phyloP scores from a whole-genome alignment of 352 stramenopile genomes.

The Phytophthora pini region DNA sequence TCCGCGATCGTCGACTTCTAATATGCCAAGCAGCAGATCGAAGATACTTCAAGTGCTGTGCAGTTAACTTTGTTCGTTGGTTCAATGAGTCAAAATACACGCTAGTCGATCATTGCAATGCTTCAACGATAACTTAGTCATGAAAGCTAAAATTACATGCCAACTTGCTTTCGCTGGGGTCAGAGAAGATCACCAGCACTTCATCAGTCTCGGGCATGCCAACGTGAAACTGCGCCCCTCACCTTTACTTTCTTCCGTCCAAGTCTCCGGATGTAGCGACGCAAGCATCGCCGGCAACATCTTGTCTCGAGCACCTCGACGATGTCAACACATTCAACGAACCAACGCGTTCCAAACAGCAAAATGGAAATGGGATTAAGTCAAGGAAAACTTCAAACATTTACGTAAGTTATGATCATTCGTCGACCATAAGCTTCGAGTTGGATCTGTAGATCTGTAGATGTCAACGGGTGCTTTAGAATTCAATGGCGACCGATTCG shows the following conservation, averaged over 20 bases:
- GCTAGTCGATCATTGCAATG: background rate
- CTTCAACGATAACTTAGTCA: background rate
- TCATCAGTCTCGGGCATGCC: background rate
- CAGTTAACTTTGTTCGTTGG: slow-evolving; percentile 1
- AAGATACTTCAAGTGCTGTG: background rate
- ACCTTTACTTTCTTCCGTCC: slow-evolving; percentile 14
- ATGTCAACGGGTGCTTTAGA: slow-evolving; percentile 11
- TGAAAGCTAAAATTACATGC: background rate
- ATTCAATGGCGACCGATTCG: slow-evolving; percentile 28
- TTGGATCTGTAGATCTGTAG: background rate
- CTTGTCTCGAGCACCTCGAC: slow-evolving; percentile 13
- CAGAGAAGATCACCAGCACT: background rate
- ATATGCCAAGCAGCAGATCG: background rate
- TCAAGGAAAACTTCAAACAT: slow-evolving; percentile 12
- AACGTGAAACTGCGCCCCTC: slow-evolving; percentile 4
- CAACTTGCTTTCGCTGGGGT: background rate
- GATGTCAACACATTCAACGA: slow-evolving; percentile 4
- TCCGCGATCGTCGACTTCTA: slow-evolving; percentile 30
- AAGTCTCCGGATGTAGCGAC: slow-evolving; percentile 1
- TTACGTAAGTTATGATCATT: slow-evolving; percentile 8
- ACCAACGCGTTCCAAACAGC: slow-evolving; percentile 1
- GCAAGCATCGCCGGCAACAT: slow-evolving; percentile 19
- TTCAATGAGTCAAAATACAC: background rate
- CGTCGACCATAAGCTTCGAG: slow-evolving; percentile 1
- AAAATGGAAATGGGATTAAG: slow-evolving; percentile 13